Percentiles rank a stretch among this genome's conserved stretches.
These are phyloP conservation scores for Micractinium conductrix DNA, from an alignment of 139 green algal genomes.

Conservation along the genomic window DNA sequence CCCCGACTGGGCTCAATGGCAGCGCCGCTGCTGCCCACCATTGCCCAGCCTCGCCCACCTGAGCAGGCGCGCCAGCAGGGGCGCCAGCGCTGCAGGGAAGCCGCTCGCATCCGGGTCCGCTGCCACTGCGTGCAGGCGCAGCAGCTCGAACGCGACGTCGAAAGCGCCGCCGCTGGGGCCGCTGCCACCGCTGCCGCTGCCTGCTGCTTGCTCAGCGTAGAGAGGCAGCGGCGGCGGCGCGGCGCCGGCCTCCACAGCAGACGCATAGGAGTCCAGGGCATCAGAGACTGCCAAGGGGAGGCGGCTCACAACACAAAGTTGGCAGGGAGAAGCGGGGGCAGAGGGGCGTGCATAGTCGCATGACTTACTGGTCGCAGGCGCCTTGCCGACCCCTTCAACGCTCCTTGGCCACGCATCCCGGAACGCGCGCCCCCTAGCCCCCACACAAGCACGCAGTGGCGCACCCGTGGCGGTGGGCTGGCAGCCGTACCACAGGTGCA, in stretches of 20 bases:
- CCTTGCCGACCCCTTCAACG: too few species aligned
- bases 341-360: too few species aligned
- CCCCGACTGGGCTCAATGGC: too few species aligned
- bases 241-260: background rate
- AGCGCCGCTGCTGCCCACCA: too few species aligned
- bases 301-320: too few species aligned
- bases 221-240: constrained; percentile 50
- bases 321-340: too few species aligned
- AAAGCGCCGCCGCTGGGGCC: background rate
- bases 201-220: constrained; percentile 54
- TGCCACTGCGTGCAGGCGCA: constrained; percentile 62
- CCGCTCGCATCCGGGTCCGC: constrained; percentile 12
- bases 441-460: background rate
- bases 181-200: background rate
- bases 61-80: constrained; percentile 40
- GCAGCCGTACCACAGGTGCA: constrained; percentile 71
- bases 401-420: background rate
- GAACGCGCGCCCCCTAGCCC: background rate
- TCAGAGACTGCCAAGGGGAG: background rate
- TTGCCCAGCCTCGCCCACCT: background rate
- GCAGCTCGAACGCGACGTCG: constrained; percentile 76
- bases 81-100: constrained; percentile 3
- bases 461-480: constrained; percentile 26
- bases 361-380: too few species aligned
- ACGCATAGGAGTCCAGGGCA: constrained; percentile 25